phyloP scores from a whole-genome alignment of 352 stramenopile genomes.

The Pythium chondricola region DNA sequence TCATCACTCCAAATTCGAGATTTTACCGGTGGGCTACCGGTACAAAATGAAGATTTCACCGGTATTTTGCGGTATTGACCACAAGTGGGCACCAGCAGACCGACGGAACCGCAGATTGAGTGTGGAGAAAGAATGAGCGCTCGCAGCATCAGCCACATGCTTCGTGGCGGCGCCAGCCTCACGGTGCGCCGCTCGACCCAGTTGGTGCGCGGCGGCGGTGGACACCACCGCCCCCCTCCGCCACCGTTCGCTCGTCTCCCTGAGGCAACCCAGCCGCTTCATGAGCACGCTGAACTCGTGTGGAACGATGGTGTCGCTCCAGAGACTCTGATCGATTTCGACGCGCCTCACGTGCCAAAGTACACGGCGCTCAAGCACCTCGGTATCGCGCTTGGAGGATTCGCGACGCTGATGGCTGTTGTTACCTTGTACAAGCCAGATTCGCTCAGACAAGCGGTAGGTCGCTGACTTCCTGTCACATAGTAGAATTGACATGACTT shows the following conservation, averaged over 20 bases:
- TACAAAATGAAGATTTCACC: background rate
- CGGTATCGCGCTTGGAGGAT: conserved; percentile 38
- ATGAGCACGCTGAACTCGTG: conserved; percentile 77
- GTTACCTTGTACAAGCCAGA: conserved; percentile 80
- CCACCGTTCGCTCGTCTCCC: conserved; percentile 78
- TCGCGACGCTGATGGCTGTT: conserved; percentile 71
- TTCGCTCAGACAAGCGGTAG: conserved; percentile 71
- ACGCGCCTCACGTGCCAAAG: conserved; percentile 80
- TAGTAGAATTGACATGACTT: too few species aligned
- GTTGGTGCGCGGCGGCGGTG: conserved; percentile 39
- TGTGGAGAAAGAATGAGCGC: conserved; percentile 70
- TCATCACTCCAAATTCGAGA: too few species aligned
- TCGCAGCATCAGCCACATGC: conserved; percentile 43
- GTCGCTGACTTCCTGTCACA: conserved; percentile 19
- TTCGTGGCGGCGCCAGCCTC: conserved; percentile 54
- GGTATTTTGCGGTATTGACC: conserved; percentile 13
- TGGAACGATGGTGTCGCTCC: conserved; percentile 84
- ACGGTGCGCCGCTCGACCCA: conserved; percentile 45
- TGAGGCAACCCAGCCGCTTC: conserved; percentile 48
- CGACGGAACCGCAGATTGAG: conserved; percentile 19
- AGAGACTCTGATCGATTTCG: conserved; percentile 86
- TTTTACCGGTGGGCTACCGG: background rate
- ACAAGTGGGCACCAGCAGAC: background rate
- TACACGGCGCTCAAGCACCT: conserved; percentile 66
- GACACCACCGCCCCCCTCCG: conserved; percentile 58